Conservation (phyloP, 2,329 filamentous ascomycete genomes). For the Myriosclerotinia duriaeana region DNA sequence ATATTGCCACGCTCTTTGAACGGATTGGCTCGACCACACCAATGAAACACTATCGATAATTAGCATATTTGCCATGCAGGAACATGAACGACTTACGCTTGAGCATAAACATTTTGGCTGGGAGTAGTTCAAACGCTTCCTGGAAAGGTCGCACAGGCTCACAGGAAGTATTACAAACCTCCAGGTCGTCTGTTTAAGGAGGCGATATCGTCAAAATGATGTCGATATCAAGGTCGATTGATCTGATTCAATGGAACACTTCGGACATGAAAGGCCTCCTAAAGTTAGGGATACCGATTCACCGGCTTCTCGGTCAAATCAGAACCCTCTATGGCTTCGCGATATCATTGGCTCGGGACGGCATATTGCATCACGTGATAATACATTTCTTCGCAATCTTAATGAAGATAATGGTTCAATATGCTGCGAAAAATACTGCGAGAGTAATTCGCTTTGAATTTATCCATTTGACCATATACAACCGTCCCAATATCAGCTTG, state of each 20-base stretch:
- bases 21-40: conserved; percentile 7
- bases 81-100: conserved; percentile 4
- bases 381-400: not conserved
- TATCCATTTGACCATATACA: not conserved
- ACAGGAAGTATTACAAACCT: not conserved
- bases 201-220: not conserved
- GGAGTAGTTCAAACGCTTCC: not conserved
- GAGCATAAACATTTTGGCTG: not conserved
- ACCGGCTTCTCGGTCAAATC: not conserved
- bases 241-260: not conserved
- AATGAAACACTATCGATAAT: conserved; percentile 3
- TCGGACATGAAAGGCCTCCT: not conserved
- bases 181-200: conserved; percentile 1
- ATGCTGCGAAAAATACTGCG: not conserved
- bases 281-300: not conserved
- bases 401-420: not conserved
- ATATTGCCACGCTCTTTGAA: conserved; percentile 18
- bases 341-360: not conserved
- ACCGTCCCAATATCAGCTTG: not conserved
- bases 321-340: not conserved
- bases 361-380: not conserved
- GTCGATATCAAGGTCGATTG: not conserved
- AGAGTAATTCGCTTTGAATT: not conserved
- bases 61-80: conserved; percentile 13
- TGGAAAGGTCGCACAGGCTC: not conserved